Percentiles rank a stretch among this genome's conserved stretches.
phyloP scores from a whole-genome alignment of 2,329 filamentous ascomycete genomes.

The Pleurostoma richardsiae region DNA sequence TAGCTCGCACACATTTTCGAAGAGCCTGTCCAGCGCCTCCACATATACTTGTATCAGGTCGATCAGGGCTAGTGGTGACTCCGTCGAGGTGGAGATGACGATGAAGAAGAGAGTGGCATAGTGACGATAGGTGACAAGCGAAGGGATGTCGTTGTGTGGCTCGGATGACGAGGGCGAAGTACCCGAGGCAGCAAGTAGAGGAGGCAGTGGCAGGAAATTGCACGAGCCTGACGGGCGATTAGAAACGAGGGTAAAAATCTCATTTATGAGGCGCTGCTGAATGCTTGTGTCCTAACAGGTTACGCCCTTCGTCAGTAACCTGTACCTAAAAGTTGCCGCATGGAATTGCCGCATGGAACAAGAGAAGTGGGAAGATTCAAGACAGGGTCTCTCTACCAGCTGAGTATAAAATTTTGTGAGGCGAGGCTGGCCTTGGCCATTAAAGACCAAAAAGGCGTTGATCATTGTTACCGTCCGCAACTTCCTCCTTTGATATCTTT shows the following conservation, averaged over 20 bases:
- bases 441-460: slow-evolving; percentile 97
- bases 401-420: slow-evolving; percentile 99
- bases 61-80: slow-evolving; percentile 90
- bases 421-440: slow-evolving; percentile 93
- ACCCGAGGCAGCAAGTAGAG: slow-evolving; percentile 57
- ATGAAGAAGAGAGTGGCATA: slow-evolving; percentile 99
- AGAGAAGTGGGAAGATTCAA: slow-evolving; percentile 1
- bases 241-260: slow-evolving; percentile 94
- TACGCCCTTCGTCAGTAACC: too few relatives aligned
- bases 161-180: slow-evolving; percentile 60
- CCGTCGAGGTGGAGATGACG: slow-evolving; percentile 91
- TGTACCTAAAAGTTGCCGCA: slow-evolving; percentile 27
- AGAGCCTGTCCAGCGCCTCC: slow-evolving; percentile 87
- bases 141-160: slow-evolving; percentile 81
- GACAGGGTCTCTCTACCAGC: slow-evolving; percentile 52
- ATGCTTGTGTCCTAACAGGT: slow-evolving; percentile 74
- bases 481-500: too few relatives aligned
- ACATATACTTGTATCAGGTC: slow-evolving; percentile 98
- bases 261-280: slow-evolving; percentile 91
- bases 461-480: slow-evolving; percentile 61
- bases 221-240: slow-evolving; percentile 88
- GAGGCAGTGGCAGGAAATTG: slow-evolving; percentile 86
- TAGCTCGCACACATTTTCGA: slow-evolving; percentile 97
- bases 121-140: slow-evolving; percentile 94
- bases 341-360: neutral